phyloP scores from a whole-genome alignment of 192 early-diverging fungal genomes.

The Coemansia sp. region DNA sequence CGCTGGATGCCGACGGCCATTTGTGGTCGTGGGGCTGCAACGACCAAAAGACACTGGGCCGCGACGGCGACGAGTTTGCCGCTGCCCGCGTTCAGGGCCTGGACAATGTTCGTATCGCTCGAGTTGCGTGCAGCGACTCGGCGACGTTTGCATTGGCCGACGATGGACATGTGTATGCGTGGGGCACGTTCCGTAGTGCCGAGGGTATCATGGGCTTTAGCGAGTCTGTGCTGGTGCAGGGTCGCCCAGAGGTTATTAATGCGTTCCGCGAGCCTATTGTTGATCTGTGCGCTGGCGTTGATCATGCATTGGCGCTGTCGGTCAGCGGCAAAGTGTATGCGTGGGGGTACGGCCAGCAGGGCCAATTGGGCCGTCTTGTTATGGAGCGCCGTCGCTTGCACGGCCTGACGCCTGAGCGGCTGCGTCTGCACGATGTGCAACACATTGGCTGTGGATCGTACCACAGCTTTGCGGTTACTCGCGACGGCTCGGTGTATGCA shows the following conservation, averaged over 20 bases:
- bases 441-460: constrained; percentile 77
- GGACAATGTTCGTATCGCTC: constrained; percentile 69
- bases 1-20: constrained; percentile 67
- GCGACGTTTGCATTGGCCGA: constrained; percentile 76
- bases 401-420: constrained; percentile 58
- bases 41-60: constrained; percentile 85
- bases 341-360: constrained; percentile 89
- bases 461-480: constrained; percentile 78
- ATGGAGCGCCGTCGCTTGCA: constrained; percentile 69
- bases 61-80: constrained; percentile 61
- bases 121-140: constrained; percentile 83
- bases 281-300: constrained; percentile 76
- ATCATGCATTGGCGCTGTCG: constrained; percentile 81
- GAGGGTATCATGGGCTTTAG: constrained; percentile 86
- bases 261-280: constrained; percentile 65
- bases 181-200: constrained; percentile 83
- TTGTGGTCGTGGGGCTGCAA: constrained; percentile 96
- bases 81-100: constrained; percentile 78
- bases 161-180: constrained; percentile 77
- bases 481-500: constrained; percentile 64
- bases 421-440: constrained; percentile 60
- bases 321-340: constrained; percentile 73
- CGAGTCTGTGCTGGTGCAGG: constrained; percentile 64
- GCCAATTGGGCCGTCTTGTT: constrained; percentile 83
- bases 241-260: constrained; percentile 59